Conservation (phyloP, 805 yeast genomes). For the Nakazawaea wickerhamii region DNA sequence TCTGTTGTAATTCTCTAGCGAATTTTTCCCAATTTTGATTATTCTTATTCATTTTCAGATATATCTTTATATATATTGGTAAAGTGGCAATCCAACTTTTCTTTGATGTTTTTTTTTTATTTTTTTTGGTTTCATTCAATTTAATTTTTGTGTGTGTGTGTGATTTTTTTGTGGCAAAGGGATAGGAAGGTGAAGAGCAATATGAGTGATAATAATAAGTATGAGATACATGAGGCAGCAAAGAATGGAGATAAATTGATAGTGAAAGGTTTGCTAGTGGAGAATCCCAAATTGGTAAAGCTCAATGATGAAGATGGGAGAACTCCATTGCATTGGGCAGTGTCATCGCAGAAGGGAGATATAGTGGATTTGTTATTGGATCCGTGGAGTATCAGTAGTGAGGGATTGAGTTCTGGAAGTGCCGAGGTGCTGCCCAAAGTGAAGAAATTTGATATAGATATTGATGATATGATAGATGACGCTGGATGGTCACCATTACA, state of each 20-base stretch:
- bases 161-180: neutral
- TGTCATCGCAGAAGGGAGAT: conserved; percentile 51
- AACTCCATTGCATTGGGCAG: conserved; percentile 87
- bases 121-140: neutral
- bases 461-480: conserved; percentile 65
- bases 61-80: neutral
- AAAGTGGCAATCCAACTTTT: neutral
- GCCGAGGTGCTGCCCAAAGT: neutral
- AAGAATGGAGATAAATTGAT: conserved; percentile 49
- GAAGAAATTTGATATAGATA: conserved; percentile 38
- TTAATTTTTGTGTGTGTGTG: neutral
- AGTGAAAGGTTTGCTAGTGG: conserved; percentile 45
- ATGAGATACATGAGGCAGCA: conserved; percentile 56
- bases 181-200: neutral
- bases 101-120: neutral
- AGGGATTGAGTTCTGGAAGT: conserved; percentile 6
- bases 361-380: conserved; percentile 42
- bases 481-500: conserved; percentile 90
- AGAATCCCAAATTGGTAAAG: conserved; percentile 43
- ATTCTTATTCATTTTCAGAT: conserved; percentile 20
- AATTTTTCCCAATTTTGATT: conserved; percentile 46
- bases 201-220: neutral
- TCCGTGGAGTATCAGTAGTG: conserved; percentile 25
- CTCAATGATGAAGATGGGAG: conserved; percentile 67
- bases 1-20: conserved; percentile 44